Conservation (phyloP, 2,329 filamentous ascomycete genomes). For the Pseudocercospora cruenta region DNA sequence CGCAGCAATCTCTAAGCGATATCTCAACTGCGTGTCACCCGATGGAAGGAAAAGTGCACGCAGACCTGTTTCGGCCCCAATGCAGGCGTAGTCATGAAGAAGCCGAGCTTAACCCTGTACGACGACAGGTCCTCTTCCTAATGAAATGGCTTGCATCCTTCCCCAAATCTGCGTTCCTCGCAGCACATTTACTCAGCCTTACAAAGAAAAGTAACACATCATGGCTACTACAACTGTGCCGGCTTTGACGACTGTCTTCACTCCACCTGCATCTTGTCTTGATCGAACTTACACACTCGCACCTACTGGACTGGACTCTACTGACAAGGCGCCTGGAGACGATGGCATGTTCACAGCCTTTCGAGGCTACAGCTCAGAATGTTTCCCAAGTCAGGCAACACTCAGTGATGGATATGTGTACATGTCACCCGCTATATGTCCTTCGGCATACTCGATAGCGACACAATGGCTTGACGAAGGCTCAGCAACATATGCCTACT, state of each 20-base stretch:
- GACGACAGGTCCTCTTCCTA: background rate
- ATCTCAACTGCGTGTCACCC: constrained; percentile 1
- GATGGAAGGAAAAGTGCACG: background rate
- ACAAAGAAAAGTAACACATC: background rate
- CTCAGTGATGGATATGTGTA: constrained; percentile 21
- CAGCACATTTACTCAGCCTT: background rate
- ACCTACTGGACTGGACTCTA: background rate
- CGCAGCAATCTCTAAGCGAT: background rate
- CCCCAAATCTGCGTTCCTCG: background rate
- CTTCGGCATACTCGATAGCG: constrained; percentile 16
- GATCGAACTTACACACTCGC: constrained; percentile 10
- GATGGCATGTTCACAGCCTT: constrained; percentile 10
- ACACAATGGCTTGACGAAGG: constrained; percentile 11
- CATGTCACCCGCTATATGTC: constrained; percentile 17
- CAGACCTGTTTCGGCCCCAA: background rate
- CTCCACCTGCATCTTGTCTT: constrained; percentile 12
- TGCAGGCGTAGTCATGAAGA: background rate
- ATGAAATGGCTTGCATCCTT: background rate
- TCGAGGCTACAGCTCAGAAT: constrained; percentile 18
- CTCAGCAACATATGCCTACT: constrained; percentile 10
- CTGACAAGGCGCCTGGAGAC: background rate
- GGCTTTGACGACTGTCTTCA: constrained; percentile 8
- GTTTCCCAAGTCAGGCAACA: constrained; percentile 18
- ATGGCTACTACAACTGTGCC: background rate
- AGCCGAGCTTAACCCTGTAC: background rate